These are phyloP conservation scores for Diaporthe amygdali DNA, from an alignment of 2,329 filamentous ascomycete species.

Conservation along the genomic window DNA sequence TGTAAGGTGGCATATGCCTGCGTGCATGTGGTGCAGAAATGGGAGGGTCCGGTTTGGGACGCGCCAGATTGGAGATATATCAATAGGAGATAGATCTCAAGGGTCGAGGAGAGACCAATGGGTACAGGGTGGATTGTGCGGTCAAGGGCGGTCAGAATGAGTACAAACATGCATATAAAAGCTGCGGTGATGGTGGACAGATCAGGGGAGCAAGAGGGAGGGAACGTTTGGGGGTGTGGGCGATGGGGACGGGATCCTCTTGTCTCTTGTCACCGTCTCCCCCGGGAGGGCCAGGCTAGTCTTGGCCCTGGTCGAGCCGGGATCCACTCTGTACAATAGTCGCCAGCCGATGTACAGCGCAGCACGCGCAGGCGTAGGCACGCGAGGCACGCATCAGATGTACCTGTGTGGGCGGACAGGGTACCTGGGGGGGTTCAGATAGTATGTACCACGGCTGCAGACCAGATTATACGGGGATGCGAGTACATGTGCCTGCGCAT, in stretches of 20 bases:
- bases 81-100: conserved; percentile 7
- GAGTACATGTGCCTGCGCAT: neutral
- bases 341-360: neutral
- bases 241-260: conserved; percentile 29
- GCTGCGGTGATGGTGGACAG: conserved; percentile 37
- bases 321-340: conserved; percentile 12
- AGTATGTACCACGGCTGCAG: neutral
- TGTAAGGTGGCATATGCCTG: conserved; percentile 20
- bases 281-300: conserved; percentile 19
- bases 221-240: conserved; percentile 33
- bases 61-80: conserved; percentile 6
- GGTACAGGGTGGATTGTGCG: conserved; percentile 46
- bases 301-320: conserved; percentile 13
- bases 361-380: conserved; percentile 12
- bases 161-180: conserved; percentile 65
- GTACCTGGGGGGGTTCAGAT: neutral
- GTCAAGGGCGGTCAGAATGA: conserved; percentile 60
- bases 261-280: conserved; percentile 28
- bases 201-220: conserved; percentile 38
- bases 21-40: conserved; percentile 19
- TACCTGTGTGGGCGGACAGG: conserved; percentile 5
- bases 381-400: conserved; percentile 8
- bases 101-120: conserved; percentile 6
- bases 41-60: conserved; percentile 9
- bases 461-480: neutral